phyloP scores from a whole-genome alignment of 1,284 basidiomycete genomes.

The Laetiporus sulphureus region DNA sequence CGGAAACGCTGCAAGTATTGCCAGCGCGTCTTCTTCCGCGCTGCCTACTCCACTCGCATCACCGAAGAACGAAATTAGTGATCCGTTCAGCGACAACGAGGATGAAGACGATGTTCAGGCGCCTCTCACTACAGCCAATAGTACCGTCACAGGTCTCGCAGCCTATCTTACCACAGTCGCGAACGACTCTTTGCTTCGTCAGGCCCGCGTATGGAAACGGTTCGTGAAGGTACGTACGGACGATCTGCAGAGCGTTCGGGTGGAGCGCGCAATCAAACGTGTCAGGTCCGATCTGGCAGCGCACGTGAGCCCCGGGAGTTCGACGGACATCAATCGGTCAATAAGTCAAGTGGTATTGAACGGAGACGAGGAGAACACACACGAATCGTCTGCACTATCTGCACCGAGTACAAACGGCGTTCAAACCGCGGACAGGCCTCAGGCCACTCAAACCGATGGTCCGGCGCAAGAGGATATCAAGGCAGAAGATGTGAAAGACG shows the following conservation, averaged over 20 bases:
- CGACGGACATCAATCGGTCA: constrained; percentile 22
- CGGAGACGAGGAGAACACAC: constrained; percentile 13
- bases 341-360: constrained; percentile 25
- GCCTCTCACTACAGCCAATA: constrained; percentile 28
- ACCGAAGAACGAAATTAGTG: constrained; percentile 47
- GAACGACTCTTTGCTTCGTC: constrained; percentile 56
- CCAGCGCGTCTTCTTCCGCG: constrained; percentile 29
- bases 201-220: constrained; percentile 73
- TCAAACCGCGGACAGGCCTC: neutral
- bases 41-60: constrained; percentile 42
- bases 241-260: constrained; percentile 79
- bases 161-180: constrained; percentile 75
- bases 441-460: neutral
- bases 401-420: constrained; percentile 2
- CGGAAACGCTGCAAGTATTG: constrained; percentile 22
- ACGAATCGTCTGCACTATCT: no score
- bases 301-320: constrained; percentile 37
- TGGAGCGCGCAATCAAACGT: constrained; percentile 82
- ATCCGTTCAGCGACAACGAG: constrained; percentile 47
- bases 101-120: constrained; percentile 22
- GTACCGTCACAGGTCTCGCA: constrained; percentile 62
- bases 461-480: constrained; percentile 5
- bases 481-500: no score
- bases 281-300: constrained; percentile 80
- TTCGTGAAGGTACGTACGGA: constrained; percentile 81